Evolutionary conservation across 768 basidiomycete species (phyloP), one percentile per base, ranked within the genome.

Genomic region (Podaxis pistillaris): DNA sequence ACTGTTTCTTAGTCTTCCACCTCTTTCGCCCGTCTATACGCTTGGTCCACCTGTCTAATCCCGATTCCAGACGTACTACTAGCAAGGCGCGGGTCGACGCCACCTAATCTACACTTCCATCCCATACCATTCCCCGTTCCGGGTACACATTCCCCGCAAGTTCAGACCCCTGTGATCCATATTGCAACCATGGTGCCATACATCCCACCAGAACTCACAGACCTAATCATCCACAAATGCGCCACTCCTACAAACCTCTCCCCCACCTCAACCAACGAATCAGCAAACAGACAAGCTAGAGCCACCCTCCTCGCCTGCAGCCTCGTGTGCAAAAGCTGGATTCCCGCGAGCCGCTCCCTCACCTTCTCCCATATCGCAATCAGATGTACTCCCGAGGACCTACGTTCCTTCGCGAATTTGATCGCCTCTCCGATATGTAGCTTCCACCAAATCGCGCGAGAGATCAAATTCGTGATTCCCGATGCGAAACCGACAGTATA

Each of bases 311-410:
- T 62, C 26, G 56, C 60, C 15, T 72, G 70, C 57, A 65, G 68
- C n/a, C 41, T 69, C 33, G 71, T 72, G 17, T 72, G 68, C 49
- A 62, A 60, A n/a, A 64, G 66, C 11, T 72, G 71, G 71, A 37
- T 69, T 6, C 69, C 69, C 37, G 50, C 58, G 1, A 59, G 58
- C n/a, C 58, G 58, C 13, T 59, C 49, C 17, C 22, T 37, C 12
- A 12, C 37, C 0, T 59, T 59, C 36, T 52, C 58, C 17, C 37
- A 5, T 4, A 38, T 59, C 17, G 41, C 24, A 1, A 36, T 59
- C 37, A 38, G 40, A 24, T 59, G 58, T 11, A 59, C 47, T 26
- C 15, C n/a, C 0, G 22, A 28, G 3, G 47, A 59, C 26, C 13
- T 51, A 22, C 26, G n/a, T 36, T 38, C 58, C 47, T 40, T 59